Evolutionary conservation across 176 grass and related monocot genomes (phyloP).

Genomic region (Raddia distichophylla): DNA sequence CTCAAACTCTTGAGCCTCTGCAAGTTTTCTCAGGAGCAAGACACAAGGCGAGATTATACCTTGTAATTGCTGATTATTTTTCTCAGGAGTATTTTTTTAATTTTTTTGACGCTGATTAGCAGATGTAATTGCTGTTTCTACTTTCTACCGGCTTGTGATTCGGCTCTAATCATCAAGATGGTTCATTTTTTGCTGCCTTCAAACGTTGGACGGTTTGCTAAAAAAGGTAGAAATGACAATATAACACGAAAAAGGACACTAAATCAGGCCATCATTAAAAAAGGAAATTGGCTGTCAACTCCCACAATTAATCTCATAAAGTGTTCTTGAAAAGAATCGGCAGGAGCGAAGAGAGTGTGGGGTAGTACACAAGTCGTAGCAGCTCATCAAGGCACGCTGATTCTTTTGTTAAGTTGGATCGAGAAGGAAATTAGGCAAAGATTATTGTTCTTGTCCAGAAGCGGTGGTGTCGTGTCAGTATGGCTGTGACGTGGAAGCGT

Average conservation of each 20-base stretch:
- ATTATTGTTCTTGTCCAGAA: neutral
- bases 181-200: neutral
- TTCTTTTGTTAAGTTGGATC: neutral
- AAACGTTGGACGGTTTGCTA: neutral
- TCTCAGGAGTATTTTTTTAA: too few relatives aligned
- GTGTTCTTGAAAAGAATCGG: neutral
- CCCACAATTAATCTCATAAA: neutral
- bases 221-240: neutral
- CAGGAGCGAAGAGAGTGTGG: neutral
- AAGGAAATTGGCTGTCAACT: neutral
- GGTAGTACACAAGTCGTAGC: too few relatives aligned
- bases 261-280: neutral
- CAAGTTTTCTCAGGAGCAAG: neutral
- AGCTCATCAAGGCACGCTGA: neutral
- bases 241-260: neutral
- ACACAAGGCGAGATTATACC: neutral
- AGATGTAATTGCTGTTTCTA: neutral
- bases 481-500: too few relatives aligned
- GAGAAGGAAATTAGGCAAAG: neutral
- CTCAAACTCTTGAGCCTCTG: too few relatives aligned
- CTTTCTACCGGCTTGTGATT: neutral
- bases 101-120: neutral
- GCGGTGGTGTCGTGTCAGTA: neutral
- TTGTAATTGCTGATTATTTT: too few relatives aligned
- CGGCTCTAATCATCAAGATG: neutral